Evolutionary conservation across 1,139 yeast species (phyloP).

Genomic region (Taiozyma sp.): DNA sequence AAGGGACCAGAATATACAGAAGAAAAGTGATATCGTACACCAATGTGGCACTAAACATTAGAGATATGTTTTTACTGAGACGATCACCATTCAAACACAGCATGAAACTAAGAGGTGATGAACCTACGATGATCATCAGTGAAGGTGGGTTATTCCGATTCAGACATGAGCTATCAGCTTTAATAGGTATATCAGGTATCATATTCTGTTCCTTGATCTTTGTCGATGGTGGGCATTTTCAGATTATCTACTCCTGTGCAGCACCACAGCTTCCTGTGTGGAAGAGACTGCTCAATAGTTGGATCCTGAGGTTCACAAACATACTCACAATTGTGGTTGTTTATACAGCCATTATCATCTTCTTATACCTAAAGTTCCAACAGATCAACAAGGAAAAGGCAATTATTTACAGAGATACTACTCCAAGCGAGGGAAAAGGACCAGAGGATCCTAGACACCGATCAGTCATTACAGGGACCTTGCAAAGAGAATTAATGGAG

Average conservation of each 20-base stretch:
- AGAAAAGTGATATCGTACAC: conserved; percentile 8
- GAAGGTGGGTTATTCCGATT: conserved; percentile 21
- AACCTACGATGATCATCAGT: conserved; percentile 6
- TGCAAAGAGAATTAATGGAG: conserved; percentile 18
- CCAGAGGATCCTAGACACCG: not conserved
- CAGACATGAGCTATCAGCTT: conserved; percentile 2
- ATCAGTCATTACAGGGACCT: conserved; percentile 1
- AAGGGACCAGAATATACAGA: conserved; percentile 6
- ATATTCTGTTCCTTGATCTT: conserved; percentile 12
- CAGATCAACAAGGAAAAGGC: conserved; percentile 9
- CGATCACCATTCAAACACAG: not conserved
- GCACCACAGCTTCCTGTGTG: conserved; percentile 14
- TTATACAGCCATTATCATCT: conserved; percentile 16
- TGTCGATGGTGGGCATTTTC: conserved; percentile 9
- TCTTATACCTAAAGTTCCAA: conserved; percentile 8
- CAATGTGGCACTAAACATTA: conserved; percentile 4
- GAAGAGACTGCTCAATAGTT: conserved; percentile 17
- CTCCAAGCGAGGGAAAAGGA: not conserved
- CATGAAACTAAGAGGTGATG: not conserved
- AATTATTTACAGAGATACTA: conserved; percentile 2
- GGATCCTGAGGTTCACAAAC: conserved; percentile 16
- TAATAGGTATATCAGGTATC: not conserved
- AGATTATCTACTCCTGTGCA: conserved; percentile 14
- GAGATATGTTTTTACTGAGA: not conserved
- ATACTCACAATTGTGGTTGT: conserved; percentile 11